Evolutionary conservation across 768 basidiomycete species (phyloP).

Genomic region (Mycena rebaudengoi): DNA sequence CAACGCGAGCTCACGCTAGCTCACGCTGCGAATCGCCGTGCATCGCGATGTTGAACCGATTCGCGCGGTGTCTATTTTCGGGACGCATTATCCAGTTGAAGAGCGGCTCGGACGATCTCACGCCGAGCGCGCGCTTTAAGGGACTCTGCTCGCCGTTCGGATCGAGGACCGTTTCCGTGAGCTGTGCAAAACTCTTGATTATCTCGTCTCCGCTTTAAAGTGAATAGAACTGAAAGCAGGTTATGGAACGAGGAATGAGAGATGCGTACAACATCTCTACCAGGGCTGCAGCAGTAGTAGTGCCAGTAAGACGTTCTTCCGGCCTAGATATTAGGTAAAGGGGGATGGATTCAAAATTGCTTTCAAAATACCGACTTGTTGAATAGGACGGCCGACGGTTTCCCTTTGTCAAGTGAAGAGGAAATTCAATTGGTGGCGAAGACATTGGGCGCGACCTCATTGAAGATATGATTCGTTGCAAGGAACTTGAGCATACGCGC

Average conservation of each 20-base stretch:
- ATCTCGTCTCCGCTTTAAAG: constrained; percentile 27
- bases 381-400: constrained; percentile 24
- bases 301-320: constrained; percentile 10
- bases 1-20: no score
- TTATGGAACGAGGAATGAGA: not conserved
- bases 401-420: constrained; percentile 37
- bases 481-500: constrained; percentile 41
- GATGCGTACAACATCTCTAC: constrained; percentile 5
- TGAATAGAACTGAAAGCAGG: not conserved
- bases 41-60: constrained; percentile 11
- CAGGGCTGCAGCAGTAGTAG: constrained; percentile 23
- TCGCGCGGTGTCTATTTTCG: not conserved
- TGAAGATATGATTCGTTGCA: constrained; percentile 44
- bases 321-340: not conserved
- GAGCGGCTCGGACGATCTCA: not conserved
- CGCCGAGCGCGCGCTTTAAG: not conserved
- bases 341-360: not conserved
- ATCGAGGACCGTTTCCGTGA: not conserved
- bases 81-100: constrained; percentile 3
- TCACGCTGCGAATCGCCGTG: constrained; percentile 10
- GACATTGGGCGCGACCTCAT: constrained; percentile 38
- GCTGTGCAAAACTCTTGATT: constrained; percentile 6
- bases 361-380: constrained; percentile 18
- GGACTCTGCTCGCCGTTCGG: not conserved
- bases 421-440: constrained; percentile 44